Percentiles rank a stretch among this genome's conserved stretches.
These are phyloP conservation scores for Rubia yunnanensis DNA, from an alignment of 257 asterid species.

Conservation along the genomic window DNA sequence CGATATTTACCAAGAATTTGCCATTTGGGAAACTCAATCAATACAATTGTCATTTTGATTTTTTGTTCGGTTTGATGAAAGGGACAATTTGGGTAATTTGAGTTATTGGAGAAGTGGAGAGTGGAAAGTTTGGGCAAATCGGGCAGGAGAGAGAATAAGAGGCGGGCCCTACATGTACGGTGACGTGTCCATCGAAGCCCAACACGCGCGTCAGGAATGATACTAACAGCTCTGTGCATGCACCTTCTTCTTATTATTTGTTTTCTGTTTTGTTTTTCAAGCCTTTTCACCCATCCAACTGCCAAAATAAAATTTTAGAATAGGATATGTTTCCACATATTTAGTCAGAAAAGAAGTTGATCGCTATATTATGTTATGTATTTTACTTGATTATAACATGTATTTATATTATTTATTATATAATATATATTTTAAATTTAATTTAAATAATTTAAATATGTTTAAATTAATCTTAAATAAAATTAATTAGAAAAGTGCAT, in stretches of 20 bases:
- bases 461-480: no score
- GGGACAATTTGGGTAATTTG: conserved; percentile 7
- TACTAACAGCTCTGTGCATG: conserved; percentile 15
- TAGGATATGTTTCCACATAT: background rate
- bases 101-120: conserved; percentile 11
- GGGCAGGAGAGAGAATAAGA: conserved; percentile 41
- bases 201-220: conserved; percentile 17
- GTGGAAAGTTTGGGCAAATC: conserved; percentile 31
- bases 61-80: background rate
- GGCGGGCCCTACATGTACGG: conserved; percentile 39
- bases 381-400: no score
- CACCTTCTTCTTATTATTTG: background rate
- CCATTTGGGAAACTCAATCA: no score
- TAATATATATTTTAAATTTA: no score
- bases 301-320: background rate
- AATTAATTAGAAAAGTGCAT: no score
- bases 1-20: no score
- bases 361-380: no score
- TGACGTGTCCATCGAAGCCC: conserved; percentile 42
- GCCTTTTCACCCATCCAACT: background rate
- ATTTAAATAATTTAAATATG: no score
- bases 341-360: background rate
- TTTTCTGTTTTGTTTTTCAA: background rate
- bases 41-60: background rate
- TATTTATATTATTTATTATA: no score